Evolutionary conservation across 345 rosid species (phyloP), one percentile per base, ranked within the genome.

Genomic region (Anastatica hierochuntica): DNA sequence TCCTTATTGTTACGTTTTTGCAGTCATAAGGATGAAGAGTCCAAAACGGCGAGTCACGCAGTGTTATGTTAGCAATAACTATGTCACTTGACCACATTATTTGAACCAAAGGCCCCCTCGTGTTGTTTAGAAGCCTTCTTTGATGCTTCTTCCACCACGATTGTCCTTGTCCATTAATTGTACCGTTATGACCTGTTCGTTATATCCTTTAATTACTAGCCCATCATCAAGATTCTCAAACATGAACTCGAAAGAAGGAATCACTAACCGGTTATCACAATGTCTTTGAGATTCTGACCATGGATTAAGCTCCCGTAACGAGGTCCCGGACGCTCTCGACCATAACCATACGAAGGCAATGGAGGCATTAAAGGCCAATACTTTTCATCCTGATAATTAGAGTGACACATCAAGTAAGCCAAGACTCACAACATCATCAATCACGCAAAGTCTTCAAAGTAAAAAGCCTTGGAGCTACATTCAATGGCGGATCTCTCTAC

Each of bases 21-120:
- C 96, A 88, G 77, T 84, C 96, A 45, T 82, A 88, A 7, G 94
- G 96, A 72, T 88, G 96, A 58, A 88, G 83, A 4, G 96, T 88
- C 94, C 96, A 88, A 70, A 88, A 88, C 10, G 96, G 96, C 41
- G 96, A 88, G 66, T 88, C 84, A 31, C 76, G 90, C 60, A 88
- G 64, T 29, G 94, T 88, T 42, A 88, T 80, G 31, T 84, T 84
- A 16, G 84, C 74, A 45, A 88, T 72, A 47, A 82, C 57, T 63
- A 88, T 70, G 63, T 88, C 88, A 56, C 77, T 78, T 21, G 96
- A 88, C 88, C 82, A 82, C 96, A 88, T 81, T 14, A 88, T 84
- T 74, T 88, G 94, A 26, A 88, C 81, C 45, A 88, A 76, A 4
- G 96, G 96, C 16, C 94, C 96, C 67, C 96, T 84, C 0, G 96